These are phyloP conservation scores for Globisporangium cystogenes DNA, from an alignment of 352 stramenopile genomes.

Conservation along the genomic window DNA sequence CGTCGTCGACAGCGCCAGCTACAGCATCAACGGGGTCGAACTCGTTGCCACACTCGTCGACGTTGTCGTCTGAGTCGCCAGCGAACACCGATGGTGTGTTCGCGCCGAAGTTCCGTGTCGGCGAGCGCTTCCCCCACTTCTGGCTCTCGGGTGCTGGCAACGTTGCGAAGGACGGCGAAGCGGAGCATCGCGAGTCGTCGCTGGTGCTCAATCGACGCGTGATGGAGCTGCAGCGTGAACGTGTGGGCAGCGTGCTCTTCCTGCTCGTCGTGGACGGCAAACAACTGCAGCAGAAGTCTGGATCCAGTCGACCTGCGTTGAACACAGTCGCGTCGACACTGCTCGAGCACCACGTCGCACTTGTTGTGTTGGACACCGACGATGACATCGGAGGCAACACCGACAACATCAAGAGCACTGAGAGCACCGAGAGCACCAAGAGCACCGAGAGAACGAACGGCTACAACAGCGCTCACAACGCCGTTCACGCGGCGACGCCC, in stretches of 20 bases:
- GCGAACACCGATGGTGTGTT: constrained; percentile 24
- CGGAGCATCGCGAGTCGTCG: constrained; percentile 32
- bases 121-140: constrained; percentile 65
- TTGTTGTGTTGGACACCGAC: constrained; percentile 26
- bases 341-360: constrained; percentile 31
- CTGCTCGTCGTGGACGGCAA: constrained; percentile 41
- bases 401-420: neutral
- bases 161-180: neutral
- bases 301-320: neutral
- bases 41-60: too few relatives aligned
- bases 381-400: constrained; percentile 13
- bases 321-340: neutral
- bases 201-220: constrained; percentile 29
- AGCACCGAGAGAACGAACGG: too few relatives aligned
- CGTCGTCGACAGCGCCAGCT: neutral
- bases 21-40: too few relatives aligned
- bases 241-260: constrained; percentile 36
- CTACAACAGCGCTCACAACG: too few relatives aligned
- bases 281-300: constrained; percentile 3
- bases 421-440: too few relatives aligned
- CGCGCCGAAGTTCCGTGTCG: constrained; percentile 35
- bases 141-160: constrained; percentile 25
- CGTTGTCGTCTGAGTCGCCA: too few relatives aligned
- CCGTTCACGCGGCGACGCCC: neutral
- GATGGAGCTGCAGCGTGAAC: constrained; percentile 9